Evolutionary conservation across 2,329 filamentous ascomycete genomes (phyloP), one percentile per base, ranked within the genome.

Genomic region (Xylaria sp.): DNA sequence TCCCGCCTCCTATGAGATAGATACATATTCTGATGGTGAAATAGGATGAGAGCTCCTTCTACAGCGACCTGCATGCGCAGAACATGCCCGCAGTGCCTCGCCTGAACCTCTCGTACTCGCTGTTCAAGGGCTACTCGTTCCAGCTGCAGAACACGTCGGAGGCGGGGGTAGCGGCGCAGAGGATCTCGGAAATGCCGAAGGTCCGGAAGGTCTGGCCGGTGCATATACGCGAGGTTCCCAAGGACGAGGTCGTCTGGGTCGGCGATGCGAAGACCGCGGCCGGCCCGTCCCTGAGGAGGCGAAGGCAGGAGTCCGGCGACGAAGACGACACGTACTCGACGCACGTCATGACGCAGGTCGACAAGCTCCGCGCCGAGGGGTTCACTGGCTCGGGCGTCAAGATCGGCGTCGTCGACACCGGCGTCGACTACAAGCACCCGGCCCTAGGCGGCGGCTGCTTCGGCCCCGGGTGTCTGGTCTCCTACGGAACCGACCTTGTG

Each of bases 391-490:
- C 75, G 39, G 77, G 78, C 1, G 63, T 77, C 24, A 72, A 71
- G 19, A 68, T 81, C 17, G 77, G 69, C 4, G 65, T 79, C 24
- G 66, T 78, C 26, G 76, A 78, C 53, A 66, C 62, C 1, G 59
- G 60, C 2, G 68, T 81, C 21, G 80, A 83, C 61, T 82, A 82
- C 62, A 71, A 63, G 7, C 79, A 80, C 53, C 78, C 78, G 11
- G 76, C 77, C 7, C 73, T 83, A 1, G 80, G 80, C 11, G 79
- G 78, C 3, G 83, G 83, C 41, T 84, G 84, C 62, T 87, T 86
- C 63, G 85, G 85, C 1, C 63, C 74, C 1, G 81, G 77, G 7
- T 86, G 79, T 59, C 72, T 86, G 29, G 79, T 88, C 16, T 73
- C 75, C 6, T 79, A 78, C 54, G 85, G 85, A 17, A 39, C 49